phyloP scores from a whole-genome alignment of 2,329 filamentous ascomycete species.

The Leptographium lundbergii region DNA sequence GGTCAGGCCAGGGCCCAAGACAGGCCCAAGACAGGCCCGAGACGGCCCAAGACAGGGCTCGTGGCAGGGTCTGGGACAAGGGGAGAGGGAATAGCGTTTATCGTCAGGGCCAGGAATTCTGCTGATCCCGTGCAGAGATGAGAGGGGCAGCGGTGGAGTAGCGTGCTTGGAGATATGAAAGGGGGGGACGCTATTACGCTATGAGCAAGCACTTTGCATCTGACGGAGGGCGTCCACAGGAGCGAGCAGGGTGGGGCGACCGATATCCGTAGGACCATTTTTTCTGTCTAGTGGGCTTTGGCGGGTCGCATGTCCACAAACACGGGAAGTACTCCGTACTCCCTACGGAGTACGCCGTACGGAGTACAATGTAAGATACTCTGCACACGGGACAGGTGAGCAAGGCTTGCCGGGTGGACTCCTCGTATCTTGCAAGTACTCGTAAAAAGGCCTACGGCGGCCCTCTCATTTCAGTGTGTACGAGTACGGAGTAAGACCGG shows the following conservation, averaged over 20 bases:
- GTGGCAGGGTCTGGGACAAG: background rate
- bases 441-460: background rate
- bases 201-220: background rate
- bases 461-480: background rate
- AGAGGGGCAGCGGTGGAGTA: constrained; percentile 2
- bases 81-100: background rate
- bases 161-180: background rate
- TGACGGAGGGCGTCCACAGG: too few species aligned
- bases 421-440: too few species aligned
- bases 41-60: background rate
- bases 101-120: background rate
- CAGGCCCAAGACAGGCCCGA: background rate
- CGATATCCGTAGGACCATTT: background rate
- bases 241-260: background rate
- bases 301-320: background rate
- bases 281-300: background rate
- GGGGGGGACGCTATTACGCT: background rate
- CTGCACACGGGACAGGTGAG: too few species aligned
- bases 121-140: background rate
- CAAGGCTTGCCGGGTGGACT: too few species aligned
- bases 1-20: background rate
- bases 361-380: too few species aligned
- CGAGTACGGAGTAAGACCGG: background rate
- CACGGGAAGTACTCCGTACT: background rate
- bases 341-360: background rate